A percentile compares a stretch with the other conserved stretches of the same genome.
These are phyloP conservation scores for Ramularia endophylla DNA, from an alignment of 2,329 filamentous ascomycete species.

Conservation along the genomic window DNA sequence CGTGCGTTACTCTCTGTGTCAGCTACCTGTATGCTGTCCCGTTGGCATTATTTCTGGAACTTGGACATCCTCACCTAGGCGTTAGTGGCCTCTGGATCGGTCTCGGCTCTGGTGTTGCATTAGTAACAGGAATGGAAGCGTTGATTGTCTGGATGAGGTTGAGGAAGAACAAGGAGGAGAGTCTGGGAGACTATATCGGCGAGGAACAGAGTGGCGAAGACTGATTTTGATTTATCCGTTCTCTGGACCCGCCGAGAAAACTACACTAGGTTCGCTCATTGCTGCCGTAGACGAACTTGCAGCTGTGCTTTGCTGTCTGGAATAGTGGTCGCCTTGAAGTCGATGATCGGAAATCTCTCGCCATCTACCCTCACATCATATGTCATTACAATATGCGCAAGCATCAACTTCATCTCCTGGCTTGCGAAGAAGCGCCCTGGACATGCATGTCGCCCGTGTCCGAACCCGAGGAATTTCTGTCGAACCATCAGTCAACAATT, in stretches of 20 bases:
- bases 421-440: conserved; percentile 42
- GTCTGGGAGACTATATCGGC: neutral
- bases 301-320: conserved; percentile 11
- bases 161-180: neutral
- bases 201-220: conserved; percentile 5
- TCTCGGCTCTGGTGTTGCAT: conserved; percentile 28
- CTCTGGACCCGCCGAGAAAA: too few relatives aligned
- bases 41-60: conserved; percentile 31
- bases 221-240: neutral
- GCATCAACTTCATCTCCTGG: conserved; percentile 43
- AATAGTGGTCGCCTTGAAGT: conserved; percentile 11
- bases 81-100: conserved; percentile 34
- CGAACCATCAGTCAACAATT: conserved; percentile 15
- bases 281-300: conserved; percentile 6
- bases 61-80: conserved; percentile 30
- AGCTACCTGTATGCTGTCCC: conserved; percentile 36
- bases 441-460: conserved; percentile 21
- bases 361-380: conserved; percentile 32
- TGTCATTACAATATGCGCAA: conserved; percentile 37
- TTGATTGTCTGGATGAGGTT: conserved; percentile 7
- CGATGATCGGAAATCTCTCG: conserved; percentile 11
- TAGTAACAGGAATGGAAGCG: conserved; percentile 30
- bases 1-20: conserved; percentile 34
- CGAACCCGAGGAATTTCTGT: conserved; percentile 20
- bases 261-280: neutral